phyloP scores from a whole-genome alignment of 2,329 filamentous ascomycete species.

The Capronia coronata region DNA sequence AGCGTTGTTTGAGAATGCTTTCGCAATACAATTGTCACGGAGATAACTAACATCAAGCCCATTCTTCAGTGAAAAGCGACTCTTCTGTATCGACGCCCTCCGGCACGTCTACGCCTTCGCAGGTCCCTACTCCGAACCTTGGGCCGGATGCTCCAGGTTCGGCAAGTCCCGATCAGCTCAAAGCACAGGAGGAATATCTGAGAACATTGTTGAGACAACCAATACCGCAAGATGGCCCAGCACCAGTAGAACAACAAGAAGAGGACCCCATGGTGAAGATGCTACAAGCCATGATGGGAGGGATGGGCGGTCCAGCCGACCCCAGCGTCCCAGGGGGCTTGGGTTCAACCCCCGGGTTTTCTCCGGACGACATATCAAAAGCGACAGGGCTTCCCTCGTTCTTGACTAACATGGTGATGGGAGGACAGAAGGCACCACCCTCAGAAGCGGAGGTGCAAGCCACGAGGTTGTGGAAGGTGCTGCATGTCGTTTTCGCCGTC shows the following conservation, averaged over 20 bases:
- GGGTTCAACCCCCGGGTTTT: slow-evolving; percentile 17
- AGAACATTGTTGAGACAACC: slow-evolving; percentile 27
- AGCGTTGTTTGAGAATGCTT: no score
- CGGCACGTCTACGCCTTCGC: slow-evolving; percentile 29
- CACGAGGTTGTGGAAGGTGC: slow-evolving; percentile 47
- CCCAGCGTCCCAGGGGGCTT: slow-evolving; percentile 1
- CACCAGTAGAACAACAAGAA: slow-evolving; percentile 35
- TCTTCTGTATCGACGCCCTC: slow-evolving; percentile 30
- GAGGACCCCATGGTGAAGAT: slow-evolving; percentile 51
- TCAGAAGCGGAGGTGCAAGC: slow-evolving; percentile 35
- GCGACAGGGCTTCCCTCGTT: slow-evolving; percentile 29
- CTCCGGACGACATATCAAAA: slow-evolving; percentile 27
- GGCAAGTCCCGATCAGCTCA: slow-evolving; percentile 31
- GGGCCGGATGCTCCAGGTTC: slow-evolving; percentile 14
- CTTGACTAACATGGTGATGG: slow-evolving; percentile 36
- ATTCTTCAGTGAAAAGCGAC: slow-evolving; percentile 27
- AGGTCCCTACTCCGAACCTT: slow-evolving; percentile 15
- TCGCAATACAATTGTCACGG: no score
- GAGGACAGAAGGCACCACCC: slow-evolving; percentile 35
- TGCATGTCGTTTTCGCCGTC: slow-evolving; percentile 55
- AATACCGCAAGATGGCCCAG: slow-evolving; percentile 26
- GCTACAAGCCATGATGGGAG: slow-evolving; percentile 48
- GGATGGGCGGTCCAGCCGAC: slow-evolving; percentile 15
- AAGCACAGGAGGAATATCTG: slow-evolving; percentile 38
- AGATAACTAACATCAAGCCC: no score